phyloP scores from a whole-genome alignment of 1,284 basidiomycete genomes.

The Cryptococcus sp. region DNA sequence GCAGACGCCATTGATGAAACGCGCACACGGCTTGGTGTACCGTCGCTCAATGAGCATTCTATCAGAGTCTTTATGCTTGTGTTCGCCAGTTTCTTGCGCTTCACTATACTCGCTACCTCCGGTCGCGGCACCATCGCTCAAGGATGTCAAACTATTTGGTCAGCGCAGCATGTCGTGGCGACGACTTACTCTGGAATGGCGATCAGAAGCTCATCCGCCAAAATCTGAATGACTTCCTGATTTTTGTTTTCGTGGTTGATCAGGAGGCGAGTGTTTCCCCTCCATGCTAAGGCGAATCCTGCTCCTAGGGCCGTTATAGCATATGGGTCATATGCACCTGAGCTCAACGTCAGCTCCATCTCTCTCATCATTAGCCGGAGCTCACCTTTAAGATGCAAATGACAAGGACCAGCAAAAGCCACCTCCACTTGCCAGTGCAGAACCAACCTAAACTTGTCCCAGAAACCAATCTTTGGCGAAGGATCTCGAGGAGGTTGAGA shows the following conservation, averaged over 20 bases:
- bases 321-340: conserved; percentile 85
- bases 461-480: conserved; percentile 88
- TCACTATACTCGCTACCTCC: conserved; percentile 33
- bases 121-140: conserved; percentile 56
- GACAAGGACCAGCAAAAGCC: conserved; percentile 72
- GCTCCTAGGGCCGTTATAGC: conserved; percentile 72
- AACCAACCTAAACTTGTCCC: conserved; percentile 87
- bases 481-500: conserved; percentile 78
- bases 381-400: conserved; percentile 81
- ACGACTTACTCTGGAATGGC: conserved; percentile 78
- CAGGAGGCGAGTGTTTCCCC: conserved; percentile 70
- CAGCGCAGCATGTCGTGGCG: background rate
- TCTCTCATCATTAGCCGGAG: conserved; percentile 3
- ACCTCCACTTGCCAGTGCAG: conserved; percentile 81
- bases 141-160: conserved; percentile 50
- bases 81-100: background rate
- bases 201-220: conserved; percentile 76
- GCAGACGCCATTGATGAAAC: conserved; percentile 82
- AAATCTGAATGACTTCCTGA: conserved; percentile 79
- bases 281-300: conserved; percentile 88
- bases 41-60: conserved; percentile 32
- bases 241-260: conserved; percentile 76
- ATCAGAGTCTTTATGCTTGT: conserved; percentile 16
- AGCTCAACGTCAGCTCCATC: conserved; percentile 5
- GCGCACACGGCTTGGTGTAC: conserved; percentile 67